A percentile compares a stretch with the other conserved stretches of the same genome.
Conservation (phyloP, 2,329 filamentous ascomycete species). For the Chaetomiaceae sp. region DNA sequence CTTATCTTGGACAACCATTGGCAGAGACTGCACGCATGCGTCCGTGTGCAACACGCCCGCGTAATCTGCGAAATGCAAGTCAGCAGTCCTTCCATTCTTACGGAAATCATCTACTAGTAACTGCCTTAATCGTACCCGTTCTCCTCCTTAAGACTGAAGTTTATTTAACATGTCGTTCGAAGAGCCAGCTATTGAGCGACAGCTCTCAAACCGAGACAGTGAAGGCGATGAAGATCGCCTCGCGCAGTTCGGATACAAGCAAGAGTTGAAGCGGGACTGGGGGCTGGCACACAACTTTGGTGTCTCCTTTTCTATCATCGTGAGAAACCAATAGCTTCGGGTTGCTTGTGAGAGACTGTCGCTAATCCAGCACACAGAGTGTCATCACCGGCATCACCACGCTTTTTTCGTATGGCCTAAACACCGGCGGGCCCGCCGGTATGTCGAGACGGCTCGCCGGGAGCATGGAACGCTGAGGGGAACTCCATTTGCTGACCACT, state of each 20-base stretch:
- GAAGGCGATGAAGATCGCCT: conserved; percentile 48
- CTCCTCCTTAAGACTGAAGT: too few relatives aligned
- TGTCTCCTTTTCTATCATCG: conserved; percentile 55
- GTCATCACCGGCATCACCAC: conserved; percentile 58
- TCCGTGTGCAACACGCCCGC: too few relatives aligned
- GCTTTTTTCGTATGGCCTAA: conserved; percentile 52
- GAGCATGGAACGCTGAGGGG: too few relatives aligned
- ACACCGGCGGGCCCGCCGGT: conserved; percentile 31
- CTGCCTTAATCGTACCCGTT: too few relatives aligned
- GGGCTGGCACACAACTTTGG: conserved; percentile 57
- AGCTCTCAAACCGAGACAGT: conserved; percentile 25
- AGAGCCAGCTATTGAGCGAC: conserved; percentile 27
- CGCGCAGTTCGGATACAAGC: conserved; percentile 56
- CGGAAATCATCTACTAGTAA: too few relatives aligned
- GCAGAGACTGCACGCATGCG: too few relatives aligned
- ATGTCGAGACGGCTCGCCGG: background rate
- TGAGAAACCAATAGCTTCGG: conserved; percentile 30
- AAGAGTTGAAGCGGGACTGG: conserved; percentile 56
- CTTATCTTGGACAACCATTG: too few relatives aligned
- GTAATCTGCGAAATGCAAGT: too few relatives aligned
- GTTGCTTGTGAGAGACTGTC: background rate
- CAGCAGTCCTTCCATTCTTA: too few relatives aligned
- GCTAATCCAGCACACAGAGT: conserved; percentile 35
- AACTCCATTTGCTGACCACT: background rate
- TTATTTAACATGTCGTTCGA: too few relatives aligned